A percentile compares a stretch with the other conserved stretches of the same genome.
Evolutionary conservation across 805 yeast genomes (phyloP).

Genomic region (Sporopachydermia lactativora): DNA sequence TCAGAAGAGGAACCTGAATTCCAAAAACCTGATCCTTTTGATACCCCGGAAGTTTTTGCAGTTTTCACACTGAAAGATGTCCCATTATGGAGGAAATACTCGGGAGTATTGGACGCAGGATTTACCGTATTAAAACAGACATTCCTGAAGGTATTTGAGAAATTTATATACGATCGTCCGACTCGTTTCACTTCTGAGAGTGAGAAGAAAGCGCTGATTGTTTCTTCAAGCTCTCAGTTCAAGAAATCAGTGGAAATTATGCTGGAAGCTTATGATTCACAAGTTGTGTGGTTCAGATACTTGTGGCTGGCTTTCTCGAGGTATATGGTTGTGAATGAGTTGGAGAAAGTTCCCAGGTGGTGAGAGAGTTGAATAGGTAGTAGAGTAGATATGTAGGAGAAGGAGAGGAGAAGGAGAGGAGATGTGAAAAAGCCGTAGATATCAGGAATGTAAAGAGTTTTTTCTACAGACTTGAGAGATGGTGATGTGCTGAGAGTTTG

Average conservation of each 20-base stretch:
- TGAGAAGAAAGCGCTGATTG: slow-evolving; percentile 7
- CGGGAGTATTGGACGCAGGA: slow-evolving; percentile 19
- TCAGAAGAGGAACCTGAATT: slow-evolving; percentile 14
- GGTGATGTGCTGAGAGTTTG: no score
- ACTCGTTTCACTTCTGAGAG: slow-evolving; percentile 2
- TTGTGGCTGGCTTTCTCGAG: slow-evolving; percentile 73
- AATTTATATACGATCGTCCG: slow-evolving; percentile 3
- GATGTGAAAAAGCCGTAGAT: no score
- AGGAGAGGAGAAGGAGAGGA: not conserved
- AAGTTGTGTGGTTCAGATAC: slow-evolving; percentile 91
- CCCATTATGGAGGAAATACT: slow-evolving; percentile 22
- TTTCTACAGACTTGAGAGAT: no score
- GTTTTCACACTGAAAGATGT: slow-evolving; percentile 20
- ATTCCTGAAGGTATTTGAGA: slow-evolving; percentile 6
- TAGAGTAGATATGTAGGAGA: not conserved
- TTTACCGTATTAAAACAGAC: slow-evolving; percentile 11
- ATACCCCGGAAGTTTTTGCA: not conserved
- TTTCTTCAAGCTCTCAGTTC: slow-evolving; percentile 11
- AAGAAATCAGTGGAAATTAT: slow-evolving; percentile 46
- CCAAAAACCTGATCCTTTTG: slow-evolving; percentile 6
- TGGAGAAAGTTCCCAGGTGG: slow-evolving; percentile 15
- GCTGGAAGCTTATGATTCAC: slow-evolving; percentile 72
- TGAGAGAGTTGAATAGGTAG: not conserved
- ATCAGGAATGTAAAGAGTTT: no score
- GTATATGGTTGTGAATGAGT: slow-evolving; percentile 65